A percentile compares a stretch with the other conserved stretches of the same genome.
phyloP scores from a whole-genome alignment of 1,284 basidiomycete genomes.

The Sporisorium sorghi region DNA sequence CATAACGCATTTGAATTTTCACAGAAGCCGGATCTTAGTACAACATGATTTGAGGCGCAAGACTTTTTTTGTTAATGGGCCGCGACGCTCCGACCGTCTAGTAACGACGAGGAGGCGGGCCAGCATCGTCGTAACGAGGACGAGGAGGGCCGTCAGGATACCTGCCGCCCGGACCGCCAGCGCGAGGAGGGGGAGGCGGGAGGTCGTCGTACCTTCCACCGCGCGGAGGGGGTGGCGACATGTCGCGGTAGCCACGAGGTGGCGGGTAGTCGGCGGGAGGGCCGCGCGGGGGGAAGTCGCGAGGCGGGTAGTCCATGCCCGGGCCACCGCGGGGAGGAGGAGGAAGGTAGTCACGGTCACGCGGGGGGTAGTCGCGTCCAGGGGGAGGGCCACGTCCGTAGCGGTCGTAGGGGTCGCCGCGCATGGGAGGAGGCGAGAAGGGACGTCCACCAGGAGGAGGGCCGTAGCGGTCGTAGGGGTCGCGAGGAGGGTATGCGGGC shows the following conservation, averaged over 20 bases:
- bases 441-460: constrained; percentile 56
- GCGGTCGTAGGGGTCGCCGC: constrained; percentile 51
- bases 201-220: constrained; percentile 53
- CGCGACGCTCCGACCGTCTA: neutral
- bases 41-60: constrained; percentile 10
- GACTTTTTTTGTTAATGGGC: neutral
- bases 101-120: constrained; percentile 48
- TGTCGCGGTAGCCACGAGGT: constrained; percentile 51
- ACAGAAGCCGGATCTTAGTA: constrained; percentile 6
- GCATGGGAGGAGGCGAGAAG: constrained; percentile 51
- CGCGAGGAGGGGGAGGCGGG: constrained; percentile 54
- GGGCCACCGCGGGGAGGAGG: constrained; percentile 47
- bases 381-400: constrained; percentile 50
- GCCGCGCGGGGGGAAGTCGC: constrained; percentile 54
- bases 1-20: neutral
- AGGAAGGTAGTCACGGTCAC: constrained; percentile 47
- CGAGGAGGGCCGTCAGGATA: constrained; percentile 43
- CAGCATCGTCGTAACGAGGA: constrained; percentile 47
- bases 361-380: constrained; percentile 50
- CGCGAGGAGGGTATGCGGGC: constrained; percentile 64
- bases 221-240: constrained; percentile 49
- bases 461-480: constrained; percentile 67
- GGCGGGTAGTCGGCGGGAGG: constrained; percentile 58
- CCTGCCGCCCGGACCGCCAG: constrained; percentile 35
- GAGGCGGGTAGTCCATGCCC: constrained; percentile 55